phyloP scores from a whole-genome alignment of 169 alveolate genomes.

The Plasmodium malariae region DNA sequence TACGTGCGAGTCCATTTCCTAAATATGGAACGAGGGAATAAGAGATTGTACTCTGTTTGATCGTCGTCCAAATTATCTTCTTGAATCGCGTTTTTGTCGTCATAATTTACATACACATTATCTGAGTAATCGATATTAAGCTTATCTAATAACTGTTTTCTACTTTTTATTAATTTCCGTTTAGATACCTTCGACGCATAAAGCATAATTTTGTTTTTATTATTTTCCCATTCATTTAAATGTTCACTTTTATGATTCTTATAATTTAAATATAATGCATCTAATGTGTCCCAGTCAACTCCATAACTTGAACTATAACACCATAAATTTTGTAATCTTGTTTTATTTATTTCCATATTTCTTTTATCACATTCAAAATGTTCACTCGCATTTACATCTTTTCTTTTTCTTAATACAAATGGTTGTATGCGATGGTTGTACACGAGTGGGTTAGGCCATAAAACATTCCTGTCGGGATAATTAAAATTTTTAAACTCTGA shows the following conservation, averaged over 20 bases:
- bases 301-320: constrained; percentile 84
- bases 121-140: constrained; percentile 42
- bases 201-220: constrained; percentile 54
- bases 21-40: constrained; percentile 61
- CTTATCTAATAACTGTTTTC: constrained; percentile 28
- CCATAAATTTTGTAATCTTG: constrained; percentile 78
- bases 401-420: constrained; percentile 25
- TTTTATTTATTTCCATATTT: constrained; percentile 37
- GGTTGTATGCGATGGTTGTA: constrained; percentile 73
- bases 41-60: constrained; percentile 43
- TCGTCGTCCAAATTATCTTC: constrained; percentile 37
- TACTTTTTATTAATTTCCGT: constrained; percentile 50
- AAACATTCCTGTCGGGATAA: constrained; percentile 74
- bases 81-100: neutral
- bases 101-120: constrained; percentile 46
- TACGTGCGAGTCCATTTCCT: constrained; percentile 73
- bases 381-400: constrained; percentile 5
- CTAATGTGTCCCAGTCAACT: constrained; percentile 84
- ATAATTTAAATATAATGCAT: constrained; percentile 78
- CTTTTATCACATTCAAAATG: constrained; percentile 39
- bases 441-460: constrained; percentile 82
- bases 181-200: constrained; percentile 58
- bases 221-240: constrained; percentile 54
- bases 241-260: constrained; percentile 43
- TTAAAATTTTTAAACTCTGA: constrained; percentile 30